Evolutionary conservation across 176 grass and related monocot genomes (phyloP).

Genomic region (sorghum (Sorghum bicolor)): DNA sequence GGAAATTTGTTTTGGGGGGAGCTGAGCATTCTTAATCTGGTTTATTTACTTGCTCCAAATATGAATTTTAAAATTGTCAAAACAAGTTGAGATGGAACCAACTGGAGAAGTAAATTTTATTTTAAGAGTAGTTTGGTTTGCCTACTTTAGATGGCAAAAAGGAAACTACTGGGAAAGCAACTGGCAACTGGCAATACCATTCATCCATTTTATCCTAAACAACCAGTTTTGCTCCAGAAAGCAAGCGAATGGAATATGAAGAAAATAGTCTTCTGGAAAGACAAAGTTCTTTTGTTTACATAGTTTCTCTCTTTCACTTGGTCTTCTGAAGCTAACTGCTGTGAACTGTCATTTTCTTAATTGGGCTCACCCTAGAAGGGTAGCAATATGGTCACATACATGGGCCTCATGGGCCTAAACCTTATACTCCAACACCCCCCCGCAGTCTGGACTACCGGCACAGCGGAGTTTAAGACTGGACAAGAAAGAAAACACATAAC

Average conservation of each 20-base stretch:
- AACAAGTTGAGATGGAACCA: too few species aligned
- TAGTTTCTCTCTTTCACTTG: background rate
- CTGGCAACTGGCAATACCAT: background rate
- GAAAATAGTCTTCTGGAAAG: background rate
- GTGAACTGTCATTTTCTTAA: too few species aligned
- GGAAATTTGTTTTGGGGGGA: background rate
- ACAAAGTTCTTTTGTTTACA: background rate
- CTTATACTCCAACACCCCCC: too few species aligned
- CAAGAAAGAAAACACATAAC: too few species aligned
- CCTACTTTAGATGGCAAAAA: background rate
- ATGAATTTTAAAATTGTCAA: too few species aligned
- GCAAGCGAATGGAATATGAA: background rate
- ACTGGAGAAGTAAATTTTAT: background rate
- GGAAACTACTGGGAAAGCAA: slow-evolving; percentile 1
- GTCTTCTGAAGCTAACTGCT: slow-evolving; percentile 9
- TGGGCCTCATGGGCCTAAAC: too few species aligned
- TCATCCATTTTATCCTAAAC: background rate
- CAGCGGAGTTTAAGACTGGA: too few species aligned
- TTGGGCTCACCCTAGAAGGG: too few species aligned
- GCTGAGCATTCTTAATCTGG: background rate
- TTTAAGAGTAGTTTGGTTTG: background rate
- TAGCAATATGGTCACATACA: too few species aligned
- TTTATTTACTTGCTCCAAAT: background rate
- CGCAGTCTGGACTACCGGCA: too few species aligned
- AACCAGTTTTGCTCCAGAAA: background rate